Evolutionary conservation across 2,329 filamentous ascomycete genomes (phyloP), one percentile per base, ranked within the genome.

Genomic region (Aspergillus ibericus): DNA sequence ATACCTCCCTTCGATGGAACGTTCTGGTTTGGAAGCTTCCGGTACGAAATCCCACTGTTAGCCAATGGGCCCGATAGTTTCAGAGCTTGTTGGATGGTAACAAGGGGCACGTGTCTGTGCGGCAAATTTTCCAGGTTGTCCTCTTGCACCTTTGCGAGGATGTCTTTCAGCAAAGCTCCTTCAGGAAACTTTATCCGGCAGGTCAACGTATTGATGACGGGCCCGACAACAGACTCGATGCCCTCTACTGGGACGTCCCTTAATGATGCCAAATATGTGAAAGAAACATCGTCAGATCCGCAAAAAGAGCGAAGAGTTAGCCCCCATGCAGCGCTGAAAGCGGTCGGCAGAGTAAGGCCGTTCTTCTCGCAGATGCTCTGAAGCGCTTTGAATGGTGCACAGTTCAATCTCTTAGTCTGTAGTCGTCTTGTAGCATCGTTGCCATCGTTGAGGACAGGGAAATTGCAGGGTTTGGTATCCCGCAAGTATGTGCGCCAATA

Each of bases 291-390:
- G 16, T 95, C 77, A 0, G 92, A 92, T 7, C 91, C 80, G 0
- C 85, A 85, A 63, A 83, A 75, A 32, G 78, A 78, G 16, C 83
- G 81, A 1, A 96, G 75, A 0, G 86, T 85, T 1, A 84, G 80
- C 0, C 86, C 76, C 89, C 93, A 96, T 2, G 87, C 80, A 3
- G 89, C 87, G 72, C 96, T 89, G 2, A 93, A 78, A 0, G 77
- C 75, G 58, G 82, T 83, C 2, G 81, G 77, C 1, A 83, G 56
- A 0, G 82, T 84, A 16, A 83, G 70, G 4, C 77, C 77, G 49
- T 75, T 68, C 6, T 68, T 63, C 38, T 79, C 76, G 60, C 81
- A 83, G 9, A 73, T 68, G 0, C 20, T 55, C 44, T 76, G 76
- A 1, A 81, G 67, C 5, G 67, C 66, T 0, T 52, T 25, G 16